Evolutionary conservation across 208 protist genomes (phyloP), one percentile per base, ranked within the genome.

Genomic region (Trypanosoma brucei): DNA sequence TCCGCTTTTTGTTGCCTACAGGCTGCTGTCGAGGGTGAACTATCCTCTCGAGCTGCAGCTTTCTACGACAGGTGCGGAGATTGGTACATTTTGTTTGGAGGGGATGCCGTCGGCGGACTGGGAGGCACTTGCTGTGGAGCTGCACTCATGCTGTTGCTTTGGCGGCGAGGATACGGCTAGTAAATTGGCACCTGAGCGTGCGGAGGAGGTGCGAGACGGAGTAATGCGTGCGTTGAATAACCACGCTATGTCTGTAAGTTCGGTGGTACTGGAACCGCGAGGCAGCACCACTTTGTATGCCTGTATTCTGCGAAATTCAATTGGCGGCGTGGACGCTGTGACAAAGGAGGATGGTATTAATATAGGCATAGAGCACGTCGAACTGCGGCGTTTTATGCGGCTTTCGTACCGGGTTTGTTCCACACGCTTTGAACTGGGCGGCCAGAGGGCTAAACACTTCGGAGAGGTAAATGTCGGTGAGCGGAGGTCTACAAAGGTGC

Each of bases 381-480:
- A 94, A 31, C 68, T 79, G 3, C 85, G 84, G 39, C 83, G 88
- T 6, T 94, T 92, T 71, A 79, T 94, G 46, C 76, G 88, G 0
- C 66, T 94, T 14, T 94, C 88, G 4, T 94, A 94, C 58, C 65
- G 73, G 3, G 66, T 94, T 31, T 92, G 83, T 63, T 68, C 71
- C 44, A 84, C 78, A 0, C 75, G 60, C 4, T 94, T 94, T 62
- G 81, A 89, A 39, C 45, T 94, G 1, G 68, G 67, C 45, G 88
- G 88, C 11, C 88, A 94, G 62, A 88, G 83, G 55, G 91, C 85
- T 36, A 94, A 91, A 65, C 88, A 94, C 44, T 94, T 92, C 65
- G 85, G 88, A 22, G 88, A 94, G 59, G 81, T 92, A 2, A 94
- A 92, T 65, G 92, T 94, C 62, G 88, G 88, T 4, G 78, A 80